Conservation (phyloP, 2,329 filamentous ascomycete species). For the Coniella vitis region DNA sequence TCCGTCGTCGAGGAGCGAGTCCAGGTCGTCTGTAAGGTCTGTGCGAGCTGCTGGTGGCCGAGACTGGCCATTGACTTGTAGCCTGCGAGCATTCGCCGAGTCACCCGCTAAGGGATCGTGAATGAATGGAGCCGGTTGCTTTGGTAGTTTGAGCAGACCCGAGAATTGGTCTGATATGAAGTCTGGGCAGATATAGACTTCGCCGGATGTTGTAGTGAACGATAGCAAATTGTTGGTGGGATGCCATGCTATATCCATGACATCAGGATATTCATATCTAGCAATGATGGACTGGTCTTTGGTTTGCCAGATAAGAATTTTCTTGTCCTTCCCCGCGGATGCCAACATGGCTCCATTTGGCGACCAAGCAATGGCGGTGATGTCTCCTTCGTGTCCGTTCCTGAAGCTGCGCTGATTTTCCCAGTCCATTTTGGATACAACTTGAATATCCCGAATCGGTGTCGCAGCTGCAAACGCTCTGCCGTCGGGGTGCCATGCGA, state of each 20-base stretch:
- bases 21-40: constrained; percentile 55
- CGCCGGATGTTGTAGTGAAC: constrained; percentile 87
- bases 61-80: constrained; percentile 49
- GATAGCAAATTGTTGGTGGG: constrained; percentile 81
- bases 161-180: constrained; percentile 55
- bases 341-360: constrained; percentile 87
- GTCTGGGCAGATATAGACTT: constrained; percentile 82
- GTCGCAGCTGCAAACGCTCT: constrained; percentile 83
- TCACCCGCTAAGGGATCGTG: constrained; percentile 70
- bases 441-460: constrained; percentile 72
- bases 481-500: constrained; percentile 91
- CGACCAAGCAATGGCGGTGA: constrained; percentile 87
- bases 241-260: constrained; percentile 86
- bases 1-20: constrained; percentile 66
- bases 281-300: constrained; percentile 78
- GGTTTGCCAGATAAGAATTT: constrained; percentile 79
- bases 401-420: constrained; percentile 75
- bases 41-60: constrained; percentile 9
- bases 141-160: constrained; percentile 47
- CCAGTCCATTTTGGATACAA: constrained; percentile 86
- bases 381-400: constrained; percentile 72
- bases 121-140: constrained; percentile 77
- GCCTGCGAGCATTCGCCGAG: constrained; percentile 55
- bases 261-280: constrained; percentile 71
- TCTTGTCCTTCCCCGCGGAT: constrained; percentile 60